Base-by-base conservation (phyloP, 768 basidiomycete species). In the Pulveroboletus sp. region DNA sequence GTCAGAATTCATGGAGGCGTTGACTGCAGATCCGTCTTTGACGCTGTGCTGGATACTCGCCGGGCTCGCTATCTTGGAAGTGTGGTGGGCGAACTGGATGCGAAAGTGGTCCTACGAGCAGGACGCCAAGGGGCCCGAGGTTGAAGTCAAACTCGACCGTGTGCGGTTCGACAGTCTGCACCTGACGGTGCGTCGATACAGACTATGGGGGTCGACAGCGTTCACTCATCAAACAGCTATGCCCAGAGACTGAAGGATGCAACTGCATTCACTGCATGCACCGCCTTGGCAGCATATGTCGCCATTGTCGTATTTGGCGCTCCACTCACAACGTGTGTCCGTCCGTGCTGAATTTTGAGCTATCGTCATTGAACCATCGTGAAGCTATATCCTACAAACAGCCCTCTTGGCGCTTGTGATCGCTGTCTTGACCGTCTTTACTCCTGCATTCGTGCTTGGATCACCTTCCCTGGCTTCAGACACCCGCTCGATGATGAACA, bases 51-150 rank as follows among this genome's bases (percentile, higher is more conserved):
- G 81, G 70, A 67, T 82, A 35, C 76, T 76, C 43, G 53, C 68
- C 1, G 89, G 88, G 1, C 73, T 76, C 1, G 57, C 65, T 5
- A 50, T 86, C 3, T 61, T 87, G 32, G 76, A 86, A 58, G 69
- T 71, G 9, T 89, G 84, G 83, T 93, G 89, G 86, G 83, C 77
- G 2, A 78, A 77, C 4, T 84, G 80, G 74, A 61, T 89, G 56
- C 71, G 81, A 50, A 60, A 69, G 21, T 87, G 83, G 85, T 76
- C 71, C 62, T 72, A 77, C 13, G 72, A 73, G 15, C 68, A 71
- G 39, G 55, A 64, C 0, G 50, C 73, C 33, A 64, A 73, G 30
- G 75, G 75, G 8, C 66, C 74, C 4, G 66, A 73, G 32, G 72
- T 71, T 13, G 73, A 78, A 53, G 70, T 69, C 48, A 71, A 64